These are phyloP conservation scores for Mortierella sp. DNA, from an alignment of 371 early-diverging fungal species.

Conservation along the genomic window DNA sequence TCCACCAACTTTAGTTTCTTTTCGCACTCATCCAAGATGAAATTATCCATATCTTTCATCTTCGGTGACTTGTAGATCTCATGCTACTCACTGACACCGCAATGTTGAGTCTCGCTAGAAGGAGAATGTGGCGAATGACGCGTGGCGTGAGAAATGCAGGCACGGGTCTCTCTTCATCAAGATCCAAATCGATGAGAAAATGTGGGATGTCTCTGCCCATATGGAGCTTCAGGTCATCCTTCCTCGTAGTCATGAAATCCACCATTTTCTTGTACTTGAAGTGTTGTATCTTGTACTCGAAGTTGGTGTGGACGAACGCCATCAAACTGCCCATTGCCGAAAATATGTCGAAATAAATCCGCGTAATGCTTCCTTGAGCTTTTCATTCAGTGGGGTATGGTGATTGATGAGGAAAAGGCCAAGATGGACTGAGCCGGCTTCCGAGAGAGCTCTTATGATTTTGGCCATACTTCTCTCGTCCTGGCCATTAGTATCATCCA, in stretches of 20 bases:
- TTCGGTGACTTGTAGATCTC: not conserved
- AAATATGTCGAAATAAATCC: slow-evolving; percentile 3
- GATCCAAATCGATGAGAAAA: slow-evolving; percentile 3
- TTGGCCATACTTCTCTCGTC: slow-evolving; percentile 18
- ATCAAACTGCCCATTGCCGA: slow-evolving; percentile 2
- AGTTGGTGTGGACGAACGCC: slow-evolving; percentile 6
- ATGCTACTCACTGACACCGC: not conserved
- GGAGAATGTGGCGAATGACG: not conserved
- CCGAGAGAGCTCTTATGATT: slow-evolving; percentile 4
- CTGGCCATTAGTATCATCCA: slow-evolving; percentile 11
- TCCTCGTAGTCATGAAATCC: not conserved
- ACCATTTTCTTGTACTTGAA: not conserved
- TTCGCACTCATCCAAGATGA: not conserved
- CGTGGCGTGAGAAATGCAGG: not conserved
- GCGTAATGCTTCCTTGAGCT: not conserved
- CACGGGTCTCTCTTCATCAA: not conserved
- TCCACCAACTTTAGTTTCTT: no score
- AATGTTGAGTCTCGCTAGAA: not conserved
- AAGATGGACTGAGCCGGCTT: not conserved
- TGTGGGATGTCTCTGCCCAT: slow-evolving; percentile 9
- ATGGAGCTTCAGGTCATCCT: not conserved
- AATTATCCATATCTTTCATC: not conserved
- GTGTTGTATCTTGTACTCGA: not conserved
- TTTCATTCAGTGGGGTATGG: no score
- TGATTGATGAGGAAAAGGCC: slow-evolving; percentile 9